These are phyloP conservation scores for Solanum habrochaites DNA, from an alignment of 257 asterid genomes.

Conservation along the genomic window DNA sequence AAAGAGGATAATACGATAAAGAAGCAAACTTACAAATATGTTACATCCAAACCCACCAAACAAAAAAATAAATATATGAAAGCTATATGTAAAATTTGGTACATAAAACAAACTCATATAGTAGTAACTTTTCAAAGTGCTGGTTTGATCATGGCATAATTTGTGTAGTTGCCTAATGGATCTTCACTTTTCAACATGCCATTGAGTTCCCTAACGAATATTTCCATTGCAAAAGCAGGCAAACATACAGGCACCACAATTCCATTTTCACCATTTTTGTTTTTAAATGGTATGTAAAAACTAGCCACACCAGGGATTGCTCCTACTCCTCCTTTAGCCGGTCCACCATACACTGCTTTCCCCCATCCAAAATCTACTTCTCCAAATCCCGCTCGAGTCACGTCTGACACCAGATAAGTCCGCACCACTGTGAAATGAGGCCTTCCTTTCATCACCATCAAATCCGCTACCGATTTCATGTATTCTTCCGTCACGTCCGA, in stretches of 20 bases:
- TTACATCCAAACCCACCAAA: too few relatives aligned
- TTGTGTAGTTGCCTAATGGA: not conserved
- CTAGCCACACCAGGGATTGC: constrained; percentile 39
- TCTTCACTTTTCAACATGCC: constrained; percentile 12
- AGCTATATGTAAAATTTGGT: too few relatives aligned
- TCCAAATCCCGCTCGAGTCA: constrained; percentile 29
- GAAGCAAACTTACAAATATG: too few relatives aligned
- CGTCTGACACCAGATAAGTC: constrained; percentile 35
- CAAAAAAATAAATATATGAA: too few relatives aligned
- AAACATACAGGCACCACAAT: constrained; percentile 42
- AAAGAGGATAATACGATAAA: too few relatives aligned
- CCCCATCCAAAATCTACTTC: constrained; percentile 73
- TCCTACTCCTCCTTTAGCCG: constrained; percentile 51
- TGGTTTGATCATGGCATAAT: constrained; percentile 4
- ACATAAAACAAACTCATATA: too few relatives aligned
- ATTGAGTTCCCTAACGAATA: constrained; percentile 33
- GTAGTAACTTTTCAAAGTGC: constrained; percentile 11
- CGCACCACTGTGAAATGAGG: constrained; percentile 26
- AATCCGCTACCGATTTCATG: constrained; percentile 23
- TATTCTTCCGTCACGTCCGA: constrained; percentile 15
- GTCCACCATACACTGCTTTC: constrained; percentile 39
- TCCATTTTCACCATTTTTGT: constrained; percentile 43
- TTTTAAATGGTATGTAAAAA: constrained; percentile 29
- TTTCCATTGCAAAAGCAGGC: constrained; percentile 43
- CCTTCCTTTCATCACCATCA: constrained; percentile 17